Evolutionary conservation across 106 monocot species (phyloP).

Genomic region (Iris macrosiphon): DNA sequence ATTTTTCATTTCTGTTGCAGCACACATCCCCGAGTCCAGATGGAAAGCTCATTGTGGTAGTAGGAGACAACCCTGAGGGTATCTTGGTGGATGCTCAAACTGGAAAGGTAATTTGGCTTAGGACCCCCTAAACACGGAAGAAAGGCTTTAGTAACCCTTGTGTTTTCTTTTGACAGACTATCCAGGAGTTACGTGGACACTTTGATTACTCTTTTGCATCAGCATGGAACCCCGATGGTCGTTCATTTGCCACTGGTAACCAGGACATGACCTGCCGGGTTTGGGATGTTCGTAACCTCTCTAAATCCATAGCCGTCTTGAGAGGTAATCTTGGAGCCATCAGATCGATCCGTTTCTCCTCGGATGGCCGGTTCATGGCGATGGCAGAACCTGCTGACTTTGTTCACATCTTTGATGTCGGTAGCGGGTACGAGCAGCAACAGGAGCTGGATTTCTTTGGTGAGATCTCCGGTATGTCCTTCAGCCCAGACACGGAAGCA

Average conservation of each 20-base stretch:
- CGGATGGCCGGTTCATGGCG: slow-evolving; percentile 27
- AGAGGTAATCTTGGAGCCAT: slow-evolving; percentile 19
- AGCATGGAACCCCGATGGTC: slow-evolving; percentile 33
- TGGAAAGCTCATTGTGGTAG: slow-evolving; percentile 20
- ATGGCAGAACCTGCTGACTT: slow-evolving; percentile 36
- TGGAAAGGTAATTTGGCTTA: slow-evolving; percentile 16
- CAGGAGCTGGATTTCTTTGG: slow-evolving; percentile 37
- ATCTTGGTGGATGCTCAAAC: slow-evolving; percentile 18
- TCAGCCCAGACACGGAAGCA: slow-evolving; percentile 45
- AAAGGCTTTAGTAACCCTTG: background rate
- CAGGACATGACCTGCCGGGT: slow-evolving; percentile 35
- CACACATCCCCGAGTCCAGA: slow-evolving; percentile 20
- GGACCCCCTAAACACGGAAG: background rate
- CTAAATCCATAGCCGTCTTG: slow-evolving; percentile 8
- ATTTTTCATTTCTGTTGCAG: slow-evolving; percentile 2
- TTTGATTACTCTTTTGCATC: slow-evolving; percentile 32
- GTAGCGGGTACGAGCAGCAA: slow-evolving; percentile 10
- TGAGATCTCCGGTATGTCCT: slow-evolving; percentile 33
- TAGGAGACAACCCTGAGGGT: slow-evolving; percentile 28
- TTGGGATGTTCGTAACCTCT: slow-evolving; percentile 18
- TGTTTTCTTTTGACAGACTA: slow-evolving; percentile 2
- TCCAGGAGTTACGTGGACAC: slow-evolving; percentile 20
- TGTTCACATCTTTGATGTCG: slow-evolving; percentile 25
- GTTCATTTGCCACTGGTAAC: slow-evolving; percentile 27
- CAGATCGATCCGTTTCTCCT: slow-evolving; percentile 23